Percentiles rank a stretch among this genome's conserved stretches.
Conservation (phyloP, 106 monocot genomes). For the Alisma plantagoaquatica region DNA sequence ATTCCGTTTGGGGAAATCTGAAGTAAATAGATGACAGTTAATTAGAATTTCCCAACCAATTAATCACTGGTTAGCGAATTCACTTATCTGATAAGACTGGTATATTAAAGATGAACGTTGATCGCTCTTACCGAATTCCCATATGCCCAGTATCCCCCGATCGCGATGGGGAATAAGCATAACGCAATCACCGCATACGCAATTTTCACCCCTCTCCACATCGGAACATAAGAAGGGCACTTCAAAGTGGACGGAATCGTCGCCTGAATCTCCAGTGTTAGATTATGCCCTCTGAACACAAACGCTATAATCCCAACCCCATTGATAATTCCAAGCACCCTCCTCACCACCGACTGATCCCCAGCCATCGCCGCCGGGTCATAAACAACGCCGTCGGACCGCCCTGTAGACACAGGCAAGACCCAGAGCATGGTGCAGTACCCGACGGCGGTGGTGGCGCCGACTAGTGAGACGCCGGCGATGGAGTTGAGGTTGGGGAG, state of each 20-base stretch:
- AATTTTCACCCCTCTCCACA: constrained; percentile 85
- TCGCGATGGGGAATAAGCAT: constrained; percentile 68
- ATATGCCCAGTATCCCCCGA: constrained; percentile 92
- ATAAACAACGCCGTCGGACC: constrained; percentile 34
- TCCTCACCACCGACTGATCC: constrained; percentile 18
- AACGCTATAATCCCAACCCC: constrained; percentile 78
- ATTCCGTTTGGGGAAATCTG: constrained; percentile 80
- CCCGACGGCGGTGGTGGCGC: constrained; percentile 46
- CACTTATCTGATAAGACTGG: too few species aligned
- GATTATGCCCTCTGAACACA: constrained; percentile 89
- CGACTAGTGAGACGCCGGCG: constrained; percentile 69
- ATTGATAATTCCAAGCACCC: constrained; percentile 34
- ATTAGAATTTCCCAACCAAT: too few species aligned
- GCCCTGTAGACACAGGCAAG: constrained; percentile 47
- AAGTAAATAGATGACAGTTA: neutral
- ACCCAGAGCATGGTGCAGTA: constrained; percentile 87
- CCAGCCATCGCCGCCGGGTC: constrained; percentile 7
- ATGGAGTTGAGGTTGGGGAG: constrained; percentile 96
- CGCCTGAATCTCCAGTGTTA: constrained; percentile 87
- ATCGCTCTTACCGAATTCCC: constrained; percentile 65
- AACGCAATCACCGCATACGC: constrained; percentile 50
- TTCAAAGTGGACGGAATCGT: constrained; percentile 87
- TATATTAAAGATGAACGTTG: too few species aligned
- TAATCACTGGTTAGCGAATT: too few species aligned
- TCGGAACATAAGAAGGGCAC: constrained; percentile 65